phyloP scores from a whole-genome alignment of 768 basidiomycete species.

The Piloderma croceum region DNA sequence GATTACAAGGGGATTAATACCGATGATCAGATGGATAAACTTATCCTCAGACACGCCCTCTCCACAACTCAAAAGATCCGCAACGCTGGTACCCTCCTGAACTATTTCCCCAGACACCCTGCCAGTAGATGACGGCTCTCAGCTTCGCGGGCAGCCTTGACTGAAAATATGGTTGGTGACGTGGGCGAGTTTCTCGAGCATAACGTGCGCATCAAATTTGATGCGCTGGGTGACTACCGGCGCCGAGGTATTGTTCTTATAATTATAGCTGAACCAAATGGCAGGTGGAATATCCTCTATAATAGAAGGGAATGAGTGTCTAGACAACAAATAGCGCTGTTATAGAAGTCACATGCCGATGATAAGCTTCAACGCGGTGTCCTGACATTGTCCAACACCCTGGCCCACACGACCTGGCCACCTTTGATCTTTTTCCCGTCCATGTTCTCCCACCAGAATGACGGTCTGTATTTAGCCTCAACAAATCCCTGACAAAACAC shows the following conservation, averaged over 20 bases:
- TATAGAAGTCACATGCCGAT: constrained; percentile 31
- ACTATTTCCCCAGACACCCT: constrained; percentile 32
- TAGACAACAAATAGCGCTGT: no score
- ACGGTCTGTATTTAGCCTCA: constrained; percentile 36
- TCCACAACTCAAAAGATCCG: constrained; percentile 25
- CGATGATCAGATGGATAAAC: constrained; percentile 33
- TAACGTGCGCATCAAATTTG: constrained; percentile 30
- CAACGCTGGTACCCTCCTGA: constrained; percentile 20
- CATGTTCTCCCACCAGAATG: constrained; percentile 41
- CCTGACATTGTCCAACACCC: constrained; percentile 38
- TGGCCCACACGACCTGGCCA: constrained; percentile 32
- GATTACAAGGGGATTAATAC: constrained; percentile 15
- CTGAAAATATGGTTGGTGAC: constrained; percentile 44
- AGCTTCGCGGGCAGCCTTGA: constrained; percentile 32
- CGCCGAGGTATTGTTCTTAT: constrained; percentile 27
- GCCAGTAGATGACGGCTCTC: constrained; percentile 38
- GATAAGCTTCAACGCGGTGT: constrained; percentile 40
- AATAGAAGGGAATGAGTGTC: not conserved
- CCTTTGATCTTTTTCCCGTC: constrained; percentile 33
- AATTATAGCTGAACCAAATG: constrained; percentile 42
- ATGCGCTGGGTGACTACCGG: constrained; percentile 38
- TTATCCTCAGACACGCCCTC: constrained; percentile 31
- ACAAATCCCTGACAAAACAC: constrained; percentile 42
- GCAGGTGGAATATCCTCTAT: constrained; percentile 36
- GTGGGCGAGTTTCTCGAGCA: constrained; percentile 38